Percentiles rank a stretch among this genome's conserved stretches.
phyloP scores from a whole-genome alignment of 495 filamentous ascomycete genomes.

The Lasiosphaeria hispida region DNA sequence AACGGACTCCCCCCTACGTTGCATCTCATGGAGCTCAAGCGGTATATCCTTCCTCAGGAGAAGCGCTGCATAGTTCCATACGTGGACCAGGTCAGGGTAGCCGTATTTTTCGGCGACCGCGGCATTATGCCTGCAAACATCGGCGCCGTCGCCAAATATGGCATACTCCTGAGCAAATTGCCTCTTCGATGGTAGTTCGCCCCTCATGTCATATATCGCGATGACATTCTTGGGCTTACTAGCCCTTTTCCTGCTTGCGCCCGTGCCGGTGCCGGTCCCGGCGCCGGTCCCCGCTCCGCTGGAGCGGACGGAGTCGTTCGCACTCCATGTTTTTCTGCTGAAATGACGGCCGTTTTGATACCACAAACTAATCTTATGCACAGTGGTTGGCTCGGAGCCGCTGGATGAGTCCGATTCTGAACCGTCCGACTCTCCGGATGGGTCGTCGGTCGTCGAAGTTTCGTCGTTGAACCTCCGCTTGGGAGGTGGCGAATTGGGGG shows the following conservation, averaged over 20 bases:
- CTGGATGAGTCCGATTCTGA: slow-evolving; percentile 64
- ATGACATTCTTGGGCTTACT: slow-evolving; percentile 55
- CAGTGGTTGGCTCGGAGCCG: slow-evolving; percentile 68
- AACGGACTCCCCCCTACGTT: slow-evolving; percentile 51
- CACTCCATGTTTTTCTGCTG: slow-evolving; percentile 42
- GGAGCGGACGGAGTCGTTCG: slow-evolving; percentile 47
- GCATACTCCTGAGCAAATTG: slow-evolving; percentile 73
- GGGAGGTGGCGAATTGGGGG: slow-evolving; percentile 47
- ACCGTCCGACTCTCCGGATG: slow-evolving; percentile 55
- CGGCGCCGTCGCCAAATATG: slow-evolving; percentile 76
- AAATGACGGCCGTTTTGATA: slow-evolving; percentile 44
- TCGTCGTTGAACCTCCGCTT: slow-evolving; percentile 51
- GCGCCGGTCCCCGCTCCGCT: slow-evolving; percentile 51
- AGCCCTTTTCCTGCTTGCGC: slow-evolving; percentile 40
- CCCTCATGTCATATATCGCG: slow-evolving; percentile 65
- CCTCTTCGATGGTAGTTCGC: slow-evolving; percentile 71
- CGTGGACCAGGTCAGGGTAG: slow-evolving; percentile 68
- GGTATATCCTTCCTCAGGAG: slow-evolving; percentile 75
- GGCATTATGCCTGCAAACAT: slow-evolving; percentile 81
- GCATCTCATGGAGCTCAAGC: slow-evolving; percentile 53
- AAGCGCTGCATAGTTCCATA: slow-evolving; percentile 79
- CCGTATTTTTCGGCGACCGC: slow-evolving; percentile 71
- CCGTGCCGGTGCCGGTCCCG: slow-evolving; percentile 54
- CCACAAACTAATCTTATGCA: slow-evolving; percentile 48
- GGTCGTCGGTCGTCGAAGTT: slow-evolving; percentile 49